Base-by-base conservation (phyloP, 441 rosid species). In the Euphorbia schlechtendalii region DNA sequence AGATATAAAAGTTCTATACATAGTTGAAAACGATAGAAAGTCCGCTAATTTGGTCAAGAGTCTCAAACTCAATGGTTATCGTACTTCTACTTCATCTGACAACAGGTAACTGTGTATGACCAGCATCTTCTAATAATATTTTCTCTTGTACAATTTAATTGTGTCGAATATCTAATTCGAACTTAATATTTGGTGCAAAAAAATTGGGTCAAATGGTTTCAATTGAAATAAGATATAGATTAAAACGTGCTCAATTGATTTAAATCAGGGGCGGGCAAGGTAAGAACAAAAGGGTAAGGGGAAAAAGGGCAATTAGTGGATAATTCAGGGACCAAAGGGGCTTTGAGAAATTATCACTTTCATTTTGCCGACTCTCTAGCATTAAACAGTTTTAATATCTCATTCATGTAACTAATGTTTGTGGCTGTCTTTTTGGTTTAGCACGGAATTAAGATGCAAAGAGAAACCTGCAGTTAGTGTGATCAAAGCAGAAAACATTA, bases 41-140 rank as follows among this genome's bases (percentile, higher is more conserved):
- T 68, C 75, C 71, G 18, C 52, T 60, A 76, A 74, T 59, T 68
- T 84, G 41, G 73, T 54, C 14, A 75, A 73, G 66, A 59, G 73
- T 55, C 80, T 82, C 64, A 70, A 80, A 73, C 64, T 75, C 53
- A 76, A 81, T 48, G 79, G 81, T 55, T 73, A 71, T 70, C 63
- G 70, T 13, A 57, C 79, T 68, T 75, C 71, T 36, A 45, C n/a
- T 28, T 57, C 71, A 24, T 57, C 52, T 56, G 69, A 76, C 49
- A 70, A 73, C 70, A 74, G 88, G 89, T 87, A 64, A 66, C 57
- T 36, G 59, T 40, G 57, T 49, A 49, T 18, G 1, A 51, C 14
- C 64, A 56, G 40, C 28, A 38, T 36, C 36, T 51, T 18, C 22
- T 49, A 22, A 49, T 49, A 18, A 17, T 49, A 49, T 5, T 49